These are phyloP conservation scores for Metschnikowia rubicola DNA, from an alignment of 805 yeast species.

Conservation along the genomic window DNA sequence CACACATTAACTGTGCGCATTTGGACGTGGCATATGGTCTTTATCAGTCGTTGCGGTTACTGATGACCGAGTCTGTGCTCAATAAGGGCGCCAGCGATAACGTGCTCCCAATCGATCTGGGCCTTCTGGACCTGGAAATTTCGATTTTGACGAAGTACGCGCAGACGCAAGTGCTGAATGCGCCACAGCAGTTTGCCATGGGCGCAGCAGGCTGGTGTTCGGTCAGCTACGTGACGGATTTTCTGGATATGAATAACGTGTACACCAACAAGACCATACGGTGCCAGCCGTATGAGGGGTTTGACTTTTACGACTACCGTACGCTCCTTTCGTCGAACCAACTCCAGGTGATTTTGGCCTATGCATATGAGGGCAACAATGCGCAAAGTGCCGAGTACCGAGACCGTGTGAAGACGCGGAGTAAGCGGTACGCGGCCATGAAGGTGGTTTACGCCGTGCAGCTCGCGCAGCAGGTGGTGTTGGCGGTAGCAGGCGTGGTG, in stretches of 20 bases:
- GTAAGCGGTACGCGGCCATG: constrained; percentile 20
- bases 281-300: constrained; percentile 6
- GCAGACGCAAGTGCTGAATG: constrained; percentile 39
- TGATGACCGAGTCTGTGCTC: constrained; percentile 18
- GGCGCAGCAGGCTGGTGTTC: constrained; percentile 12
- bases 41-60: constrained; percentile 31
- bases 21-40: constrained; percentile 52
- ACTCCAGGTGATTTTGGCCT: constrained; percentile 43
- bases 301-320: constrained; percentile 43
- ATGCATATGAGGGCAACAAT: constrained; percentile 37
- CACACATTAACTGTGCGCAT: constrained; percentile 48
- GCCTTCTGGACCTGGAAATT: constrained; percentile 49
- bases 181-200: constrained; percentile 46
- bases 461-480: constrained; percentile 25
- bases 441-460: constrained; percentile 28
- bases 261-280: not conserved
- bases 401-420: constrained; percentile 12
- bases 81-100: constrained; percentile 12
- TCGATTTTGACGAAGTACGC: constrained; percentile 44
- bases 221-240: constrained; percentile 10
- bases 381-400: constrained; percentile 14
- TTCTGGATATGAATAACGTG: not conserved
- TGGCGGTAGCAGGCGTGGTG: constrained; percentile 28
- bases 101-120: constrained; percentile 24
- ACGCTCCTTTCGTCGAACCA: constrained; percentile 38